Evolutionary conservation across 768 basidiomycete species (phyloP).

Genomic region (Harrya chromipes): DNA sequence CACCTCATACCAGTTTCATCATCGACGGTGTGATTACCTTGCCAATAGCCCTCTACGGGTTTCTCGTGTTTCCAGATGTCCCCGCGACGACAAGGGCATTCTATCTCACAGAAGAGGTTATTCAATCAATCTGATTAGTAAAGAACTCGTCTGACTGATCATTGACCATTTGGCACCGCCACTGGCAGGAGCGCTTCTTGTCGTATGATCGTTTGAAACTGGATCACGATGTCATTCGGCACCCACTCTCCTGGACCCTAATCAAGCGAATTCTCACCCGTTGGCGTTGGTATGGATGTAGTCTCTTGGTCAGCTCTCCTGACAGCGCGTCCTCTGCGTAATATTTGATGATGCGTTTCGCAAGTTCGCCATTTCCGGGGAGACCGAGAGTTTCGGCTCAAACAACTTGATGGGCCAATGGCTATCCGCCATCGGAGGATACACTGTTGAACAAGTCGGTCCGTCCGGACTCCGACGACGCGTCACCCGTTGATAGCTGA

Average conservation of each 20-base stretch:
- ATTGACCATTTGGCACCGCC: background rate
- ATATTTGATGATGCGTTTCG: background rate
- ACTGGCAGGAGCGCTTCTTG: slow-evolving; percentile 49
- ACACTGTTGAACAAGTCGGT: slow-evolving; percentile 62
- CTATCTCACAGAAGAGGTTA: slow-evolving; percentile 58
- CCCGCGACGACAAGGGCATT: slow-evolving; percentile 62
- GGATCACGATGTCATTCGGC: slow-evolving; percentile 39
- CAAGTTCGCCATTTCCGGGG: slow-evolving; percentile 64
- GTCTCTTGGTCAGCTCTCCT: slow-evolving; percentile 46
- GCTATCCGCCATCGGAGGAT: slow-evolving; percentile 59
- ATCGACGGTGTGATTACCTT: slow-evolving; percentile 70
- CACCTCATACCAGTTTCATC: slow-evolving; percentile 45
- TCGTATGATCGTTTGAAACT: slow-evolving; percentile 46
- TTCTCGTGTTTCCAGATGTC: slow-evolving; percentile 69
- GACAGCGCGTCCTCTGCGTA: background rate
- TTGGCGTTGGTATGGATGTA: slow-evolving; percentile 71
- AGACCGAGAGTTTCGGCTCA: slow-evolving; percentile 65
- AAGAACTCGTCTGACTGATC: background rate
- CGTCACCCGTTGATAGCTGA: background rate
- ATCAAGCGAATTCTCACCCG: slow-evolving; percentile 48
- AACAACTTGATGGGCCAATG: slow-evolving; percentile 76
- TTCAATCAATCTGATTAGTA: slow-evolving; percentile 8
- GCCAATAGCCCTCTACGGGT: slow-evolving; percentile 70
- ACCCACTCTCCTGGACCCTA: slow-evolving; percentile 45
- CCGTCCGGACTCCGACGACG: slow-evolving; percentile 6